Conservation (phyloP, 345 rosid genomes). For the Odontarrhena argentea region DNA sequence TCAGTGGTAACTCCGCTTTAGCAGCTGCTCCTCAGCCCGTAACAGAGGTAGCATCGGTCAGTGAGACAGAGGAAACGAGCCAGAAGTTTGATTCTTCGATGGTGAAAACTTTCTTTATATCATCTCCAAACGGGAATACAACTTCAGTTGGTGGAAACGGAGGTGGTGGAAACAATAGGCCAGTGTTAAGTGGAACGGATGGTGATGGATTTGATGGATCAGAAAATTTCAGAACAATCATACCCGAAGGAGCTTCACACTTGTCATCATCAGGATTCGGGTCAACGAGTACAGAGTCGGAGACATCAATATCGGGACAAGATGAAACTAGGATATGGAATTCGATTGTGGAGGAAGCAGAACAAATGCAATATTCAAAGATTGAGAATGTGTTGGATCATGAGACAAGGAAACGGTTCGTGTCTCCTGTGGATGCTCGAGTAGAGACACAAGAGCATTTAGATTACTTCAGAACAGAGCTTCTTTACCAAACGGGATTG, state of each 20-base stretch:
- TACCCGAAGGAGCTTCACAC: constrained; percentile 61
- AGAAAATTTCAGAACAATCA: constrained; percentile 48
- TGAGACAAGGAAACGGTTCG: constrained; percentile 58
- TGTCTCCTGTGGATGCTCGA: constrained; percentile 59
- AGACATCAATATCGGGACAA: constrained; percentile 52
- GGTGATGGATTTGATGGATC: constrained; percentile 66
- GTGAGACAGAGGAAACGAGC: constrained; percentile 38
- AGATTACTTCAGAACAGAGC: constrained; percentile 65
- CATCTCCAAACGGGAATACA: constrained; percentile 56
- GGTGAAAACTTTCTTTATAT: constrained; percentile 48
- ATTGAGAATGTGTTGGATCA: constrained; percentile 55
- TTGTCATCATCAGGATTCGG: constrained; percentile 51
- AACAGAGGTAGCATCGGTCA: constrained; percentile 35
- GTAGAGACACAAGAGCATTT: constrained; percentile 58
- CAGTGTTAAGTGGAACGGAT: constrained; percentile 62
- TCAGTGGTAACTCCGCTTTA: constrained; percentile 55
- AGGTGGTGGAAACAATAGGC: constrained; percentile 69
- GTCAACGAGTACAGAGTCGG: constrained; percentile 47
- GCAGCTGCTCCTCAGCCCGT: constrained; percentile 45
- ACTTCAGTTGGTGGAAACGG: constrained; percentile 61
- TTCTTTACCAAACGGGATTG: constrained; percentile 57
- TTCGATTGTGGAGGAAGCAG: constrained; percentile 73
- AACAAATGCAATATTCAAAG: constrained; percentile 48
- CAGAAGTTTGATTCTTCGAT: constrained; percentile 57
- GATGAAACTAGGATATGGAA: constrained; percentile 72